Evolutionary conservation across 2,329 filamentous ascomycete genomes (phyloP).

Genomic region (Ophiostoma piceae): DNA sequence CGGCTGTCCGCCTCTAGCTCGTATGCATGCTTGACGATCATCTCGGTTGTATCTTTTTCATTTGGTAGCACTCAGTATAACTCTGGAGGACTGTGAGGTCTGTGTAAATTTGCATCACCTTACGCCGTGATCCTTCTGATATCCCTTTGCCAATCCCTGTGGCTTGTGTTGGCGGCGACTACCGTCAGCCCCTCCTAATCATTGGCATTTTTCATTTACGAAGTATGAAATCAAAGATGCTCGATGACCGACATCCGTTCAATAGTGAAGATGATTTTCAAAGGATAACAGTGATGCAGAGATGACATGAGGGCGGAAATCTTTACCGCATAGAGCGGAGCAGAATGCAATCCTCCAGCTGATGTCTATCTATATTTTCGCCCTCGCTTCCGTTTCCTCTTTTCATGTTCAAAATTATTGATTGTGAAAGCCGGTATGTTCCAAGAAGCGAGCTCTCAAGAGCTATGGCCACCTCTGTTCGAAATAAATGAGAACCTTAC

Average conservation of each 20-base stretch:
- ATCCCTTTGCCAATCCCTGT: neutral
- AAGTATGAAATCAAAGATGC: neutral
- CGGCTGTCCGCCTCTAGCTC: neutral
- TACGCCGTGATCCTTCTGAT: neutral
- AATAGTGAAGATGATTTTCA: neutral
- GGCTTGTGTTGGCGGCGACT: neutral
- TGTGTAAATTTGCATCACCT: neutral
- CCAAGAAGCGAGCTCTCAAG: neutral
- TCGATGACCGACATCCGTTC: neutral
- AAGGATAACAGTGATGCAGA: neutral
- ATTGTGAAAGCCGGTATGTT: no score
- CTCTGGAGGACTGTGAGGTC: neutral
- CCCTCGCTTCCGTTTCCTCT: neutral
- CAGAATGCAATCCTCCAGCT: neutral
- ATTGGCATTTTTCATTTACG: neutral
- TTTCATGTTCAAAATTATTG: neutral
- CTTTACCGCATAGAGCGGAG: neutral
- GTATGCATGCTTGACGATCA: constrained; percentile 6
- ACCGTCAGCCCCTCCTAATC: neutral
- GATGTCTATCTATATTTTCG: neutral
- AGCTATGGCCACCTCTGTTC: neutral
- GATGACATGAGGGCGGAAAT: constrained; percentile 3
- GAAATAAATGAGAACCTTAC: neutral
- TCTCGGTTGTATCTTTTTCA: neutral
- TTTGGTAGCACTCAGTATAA: neutral